phyloP scores from a whole-genome alignment of 345 rosid species.

The Aegle marmelos region DNA sequence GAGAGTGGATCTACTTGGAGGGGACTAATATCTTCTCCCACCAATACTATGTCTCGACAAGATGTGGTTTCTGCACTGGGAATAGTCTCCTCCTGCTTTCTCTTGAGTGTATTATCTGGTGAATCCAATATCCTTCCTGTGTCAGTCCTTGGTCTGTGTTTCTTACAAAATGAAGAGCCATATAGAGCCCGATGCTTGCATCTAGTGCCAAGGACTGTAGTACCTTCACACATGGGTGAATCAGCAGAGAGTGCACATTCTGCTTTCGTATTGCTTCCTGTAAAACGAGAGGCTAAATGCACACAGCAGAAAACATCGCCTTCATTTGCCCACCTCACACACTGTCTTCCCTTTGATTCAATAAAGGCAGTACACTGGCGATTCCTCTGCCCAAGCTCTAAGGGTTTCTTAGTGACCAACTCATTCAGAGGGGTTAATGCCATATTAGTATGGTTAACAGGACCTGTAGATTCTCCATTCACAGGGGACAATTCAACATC shows the following conservation, averaged over 20 bases:
- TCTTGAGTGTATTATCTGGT: conserved; percentile 38
- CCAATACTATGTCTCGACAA: conserved; percentile 47
- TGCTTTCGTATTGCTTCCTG: conserved; percentile 50
- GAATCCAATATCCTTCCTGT: conserved; percentile 20
- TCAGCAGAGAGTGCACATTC: conserved; percentile 56
- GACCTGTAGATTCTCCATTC: conserved; percentile 27
- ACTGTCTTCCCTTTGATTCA: conserved; percentile 92
- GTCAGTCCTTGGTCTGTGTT: conserved; percentile 70
- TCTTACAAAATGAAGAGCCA: conserved; percentile 84
- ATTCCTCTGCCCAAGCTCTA: conserved; percentile 62
- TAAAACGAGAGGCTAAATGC: conserved; percentile 94
- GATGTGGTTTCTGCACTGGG: conserved; percentile 34
- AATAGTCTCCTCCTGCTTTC: conserved; percentile 51
- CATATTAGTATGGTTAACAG: conserved; percentile 20
- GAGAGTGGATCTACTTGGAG: conserved; percentile 46
- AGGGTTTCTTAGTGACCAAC: conserved; percentile 32
- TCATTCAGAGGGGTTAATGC: conserved; percentile 39
- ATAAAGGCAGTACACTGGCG: conserved; percentile 89
- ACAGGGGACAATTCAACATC: conserved; percentile 22
- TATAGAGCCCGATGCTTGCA: conserved; percentile 91
- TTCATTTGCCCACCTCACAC: conserved; percentile 98
- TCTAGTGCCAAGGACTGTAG: conserved; percentile 91
- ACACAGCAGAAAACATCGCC: conserved; percentile 98
- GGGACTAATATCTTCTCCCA: conserved; percentile 44
- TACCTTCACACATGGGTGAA: conserved; percentile 80